A percentile compares a stretch with the other conserved stretches of the same genome.
Conservation (phyloP, 2,329 filamentous ascomycete species). For the Macroventuria anomochaeta region DNA sequence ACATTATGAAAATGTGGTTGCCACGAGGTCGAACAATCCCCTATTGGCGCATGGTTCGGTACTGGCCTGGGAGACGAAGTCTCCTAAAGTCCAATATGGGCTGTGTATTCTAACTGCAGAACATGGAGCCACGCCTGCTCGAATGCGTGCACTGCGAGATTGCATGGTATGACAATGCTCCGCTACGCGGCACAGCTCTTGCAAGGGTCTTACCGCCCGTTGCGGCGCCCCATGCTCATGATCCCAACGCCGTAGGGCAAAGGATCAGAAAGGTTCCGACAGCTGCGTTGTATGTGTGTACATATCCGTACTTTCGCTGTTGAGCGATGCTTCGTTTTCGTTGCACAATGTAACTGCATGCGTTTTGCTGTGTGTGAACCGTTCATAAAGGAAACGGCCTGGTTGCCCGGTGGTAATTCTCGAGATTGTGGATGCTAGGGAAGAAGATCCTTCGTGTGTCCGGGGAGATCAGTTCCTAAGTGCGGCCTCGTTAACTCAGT, state of each 20-base stretch:
- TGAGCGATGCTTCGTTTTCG: background rate
- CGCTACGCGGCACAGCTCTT: slow-evolving; percentile 13
- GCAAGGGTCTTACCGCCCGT: slow-evolving; percentile 10
- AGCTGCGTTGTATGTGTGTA: background rate
- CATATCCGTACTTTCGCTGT: background rate
- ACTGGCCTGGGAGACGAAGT: background rate
- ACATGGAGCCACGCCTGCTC: background rate
- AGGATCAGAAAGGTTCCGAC: background rate
- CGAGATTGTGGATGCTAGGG: background rate
- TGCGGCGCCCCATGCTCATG: background rate
- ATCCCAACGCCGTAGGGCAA: background rate
- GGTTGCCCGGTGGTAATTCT: background rate
- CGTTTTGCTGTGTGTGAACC: background rate
- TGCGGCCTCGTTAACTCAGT: slow-evolving; percentile 12
- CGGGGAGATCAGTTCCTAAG: slow-evolving; percentile 8
- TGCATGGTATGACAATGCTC: slow-evolving; percentile 7
- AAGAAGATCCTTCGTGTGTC: slow-evolving; percentile 2
- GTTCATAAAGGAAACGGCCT: background rate
- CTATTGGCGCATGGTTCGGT: slow-evolving; percentile 5
- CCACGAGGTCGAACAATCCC: slow-evolving; percentile 8
- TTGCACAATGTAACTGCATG: background rate
- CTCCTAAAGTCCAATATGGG: slow-evolving; percentile 3
- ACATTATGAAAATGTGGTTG: slow-evolving; percentile 3
- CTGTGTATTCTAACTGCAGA: slow-evolving; percentile 3
- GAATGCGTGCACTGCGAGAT: slow-evolving; percentile 5